phyloP scores from a whole-genome alignment of 1,284 basidiomycete species.

The Salmacisia buchloeana region DNA sequence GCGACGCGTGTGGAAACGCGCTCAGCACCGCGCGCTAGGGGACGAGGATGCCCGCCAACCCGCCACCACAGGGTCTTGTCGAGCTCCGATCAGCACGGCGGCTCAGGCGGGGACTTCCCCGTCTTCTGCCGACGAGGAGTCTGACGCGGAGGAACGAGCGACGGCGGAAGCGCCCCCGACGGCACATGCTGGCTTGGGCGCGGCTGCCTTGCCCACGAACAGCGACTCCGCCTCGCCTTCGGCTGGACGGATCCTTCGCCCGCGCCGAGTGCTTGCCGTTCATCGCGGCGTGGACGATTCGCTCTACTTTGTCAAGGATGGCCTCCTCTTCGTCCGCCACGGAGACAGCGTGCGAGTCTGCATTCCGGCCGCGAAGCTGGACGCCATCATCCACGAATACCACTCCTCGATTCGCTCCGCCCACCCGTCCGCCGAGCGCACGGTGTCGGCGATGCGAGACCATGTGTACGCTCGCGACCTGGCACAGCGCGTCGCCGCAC shows the following conservation, averaged over 20 bases:
- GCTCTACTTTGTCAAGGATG: background rate
- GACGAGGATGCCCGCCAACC: too few species aligned
- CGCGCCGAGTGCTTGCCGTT: background rate
- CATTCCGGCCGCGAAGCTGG: background rate
- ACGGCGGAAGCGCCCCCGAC: too few species aligned
- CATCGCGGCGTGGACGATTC: background rate
- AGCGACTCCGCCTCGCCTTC: too few species aligned
- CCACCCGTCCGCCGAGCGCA: background rate
- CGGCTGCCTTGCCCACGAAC: too few species aligned
- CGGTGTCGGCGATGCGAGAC: background rate
- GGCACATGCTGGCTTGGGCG: too few species aligned
- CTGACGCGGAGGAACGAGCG: too few species aligned
- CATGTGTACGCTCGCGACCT: background rate
- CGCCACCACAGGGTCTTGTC: too few species aligned
- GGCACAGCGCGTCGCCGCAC: background rate
- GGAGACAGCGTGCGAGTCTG: background rate
- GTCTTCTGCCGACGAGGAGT: background rate
- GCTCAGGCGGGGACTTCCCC: too few species aligned
- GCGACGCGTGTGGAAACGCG: background rate
- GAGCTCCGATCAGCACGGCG: too few species aligned
- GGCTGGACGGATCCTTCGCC: background rate
- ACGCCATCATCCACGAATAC: background rate
- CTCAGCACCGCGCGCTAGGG: background rate
- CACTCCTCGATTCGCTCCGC: background rate
- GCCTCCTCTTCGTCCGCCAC: background rate